Conservation (phyloP, 768 basidiomycete species). For the Tephrocybe sp. region DNA sequence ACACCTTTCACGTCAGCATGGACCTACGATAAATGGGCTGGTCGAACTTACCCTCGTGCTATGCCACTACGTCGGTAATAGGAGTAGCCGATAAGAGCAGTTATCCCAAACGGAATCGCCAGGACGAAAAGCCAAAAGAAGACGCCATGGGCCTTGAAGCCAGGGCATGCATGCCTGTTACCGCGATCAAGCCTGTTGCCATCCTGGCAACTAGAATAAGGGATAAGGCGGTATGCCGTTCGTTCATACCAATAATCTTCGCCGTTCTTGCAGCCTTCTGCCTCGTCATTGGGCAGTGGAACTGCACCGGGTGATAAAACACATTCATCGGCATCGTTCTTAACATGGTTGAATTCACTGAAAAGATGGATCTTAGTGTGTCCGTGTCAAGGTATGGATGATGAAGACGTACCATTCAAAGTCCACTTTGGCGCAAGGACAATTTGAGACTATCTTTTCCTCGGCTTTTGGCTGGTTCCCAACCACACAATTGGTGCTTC, state of each 20-base stretch:
- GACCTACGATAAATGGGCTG: neutral
- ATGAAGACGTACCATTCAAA: conserved; percentile 83
- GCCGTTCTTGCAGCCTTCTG: conserved; percentile 55
- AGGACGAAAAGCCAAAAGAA: conserved; percentile 87
- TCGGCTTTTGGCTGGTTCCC: conserved; percentile 62
- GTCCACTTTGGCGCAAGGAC: conserved; percentile 70
- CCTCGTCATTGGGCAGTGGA: conserved; percentile 60
- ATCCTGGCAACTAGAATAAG: conserved; percentile 83
- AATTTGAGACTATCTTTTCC: conserved; percentile 62
- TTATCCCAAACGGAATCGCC: conserved; percentile 74
- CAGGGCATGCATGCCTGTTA: conserved; percentile 73
- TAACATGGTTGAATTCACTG: conserved; percentile 92
- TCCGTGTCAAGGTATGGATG: neutral
- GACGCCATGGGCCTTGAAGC: conserved; percentile 66
- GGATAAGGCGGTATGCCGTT: conserved; percentile 88
- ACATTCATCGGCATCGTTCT: conserved; percentile 69
- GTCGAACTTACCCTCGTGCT: conserved; percentile 59
- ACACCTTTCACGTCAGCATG: conserved; percentile 13
- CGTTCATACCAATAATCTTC: conserved; percentile 93
- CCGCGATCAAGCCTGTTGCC: conserved; percentile 83
- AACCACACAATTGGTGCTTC: conserved; percentile 80
- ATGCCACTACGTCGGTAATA: conserved; percentile 77
- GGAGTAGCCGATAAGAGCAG: conserved; percentile 76
- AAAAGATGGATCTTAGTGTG: neutral
- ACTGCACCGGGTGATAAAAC: conserved; percentile 71